phyloP scores from a whole-genome alignment of 202 grass and related monocot genomes.

The Carex arenaria region DNA sequence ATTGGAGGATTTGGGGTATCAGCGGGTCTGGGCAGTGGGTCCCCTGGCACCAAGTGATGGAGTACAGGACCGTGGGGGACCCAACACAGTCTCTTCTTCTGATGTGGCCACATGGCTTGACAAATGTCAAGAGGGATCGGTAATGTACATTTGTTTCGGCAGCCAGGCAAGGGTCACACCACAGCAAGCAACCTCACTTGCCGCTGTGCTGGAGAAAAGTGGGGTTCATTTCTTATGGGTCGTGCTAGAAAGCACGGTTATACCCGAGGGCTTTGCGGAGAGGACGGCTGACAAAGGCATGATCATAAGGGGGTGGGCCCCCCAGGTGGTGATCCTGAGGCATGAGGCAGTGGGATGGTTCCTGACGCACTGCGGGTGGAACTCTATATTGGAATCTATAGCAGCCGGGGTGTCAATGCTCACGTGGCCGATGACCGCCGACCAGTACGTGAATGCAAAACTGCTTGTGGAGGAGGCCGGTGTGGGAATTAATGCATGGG shows the following conservation, averaged over 20 bases:
- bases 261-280: slow-evolving; percentile 38
- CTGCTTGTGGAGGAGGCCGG: slow-evolving; percentile 32
- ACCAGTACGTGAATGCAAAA: slow-evolving; percentile 49
- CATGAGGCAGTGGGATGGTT: slow-evolving; percentile 50
- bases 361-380: slow-evolving; percentile 71
- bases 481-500: slow-evolving; percentile 27
- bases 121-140: slow-evolving; percentile 33
- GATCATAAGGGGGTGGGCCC: slow-evolving; percentile 51
- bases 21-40: slow-evolving; percentile 44
- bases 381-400: slow-evolving; percentile 44
- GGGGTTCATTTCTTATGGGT: slow-evolving; percentile 43
- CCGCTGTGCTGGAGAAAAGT: slow-evolving; percentile 37
- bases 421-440: slow-evolving; percentile 53
- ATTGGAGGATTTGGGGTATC: slow-evolving; percentile 42
- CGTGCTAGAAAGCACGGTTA: background rate
- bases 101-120: slow-evolving; percentile 39
- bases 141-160: slow-evolving; percentile 58
- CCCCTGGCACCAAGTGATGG: slow-evolving; percentile 28
- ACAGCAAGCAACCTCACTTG: slow-evolving; percentile 29
- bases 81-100: background rate
- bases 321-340: slow-evolving; percentile 36
- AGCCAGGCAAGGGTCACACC: slow-evolving; percentile 30
- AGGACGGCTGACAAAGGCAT: slow-evolving; percentile 13
- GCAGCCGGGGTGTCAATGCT: slow-evolving; percentile 42
- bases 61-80: background rate